Evolutionary conservation across 257 asterid species (phyloP), one percentile per base, ranked within the genome.

Genomic region (Nicotiana tomentosiformis): DNA sequence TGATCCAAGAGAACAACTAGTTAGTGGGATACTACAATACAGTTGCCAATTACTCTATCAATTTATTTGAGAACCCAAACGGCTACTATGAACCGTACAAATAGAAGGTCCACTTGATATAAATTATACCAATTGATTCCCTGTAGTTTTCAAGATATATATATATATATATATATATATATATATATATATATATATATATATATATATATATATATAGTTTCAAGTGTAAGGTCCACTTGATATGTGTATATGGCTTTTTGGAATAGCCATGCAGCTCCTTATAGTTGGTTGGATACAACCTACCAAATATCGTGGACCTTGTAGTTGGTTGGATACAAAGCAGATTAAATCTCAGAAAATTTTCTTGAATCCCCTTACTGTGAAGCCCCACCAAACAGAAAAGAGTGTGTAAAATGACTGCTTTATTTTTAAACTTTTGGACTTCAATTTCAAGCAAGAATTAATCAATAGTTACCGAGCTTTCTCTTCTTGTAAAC

Each of bases 251-350:
- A 11, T 72, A 72, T 72, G 78, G 60, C 20, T 46, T 46, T 72
- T 69, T 23, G 60, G 20, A 72, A 12, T 33, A 72, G 78, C 78
- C 78, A 46, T 72, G 78, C 78, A 72, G 60, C 60, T 46, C 26
- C 37, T 43, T 43, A 16, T 14, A 20, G 23, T 43, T 46, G 78
- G 78, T 72, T 72, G 78, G 78, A 72, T 20, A 16, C 14, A 72
- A 72, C 23, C 20, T 32, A 46, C 60, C 60, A 72, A 72, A 72
- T 69, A 5, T 69, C 20, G 57, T 69, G 77, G 77, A 18, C 43
- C 33, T 39, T 16, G 33, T 32, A 32, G 33, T 32, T 32, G 33
- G 33, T 32, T 32, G 33, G 33, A 32, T 32, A 32, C 4, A 32
- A 69, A 69, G 16, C 32, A 69, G 1, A 69, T 69, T 69, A 26